These are phyloP conservation scores for Leishmania mexicana DNA, from an alignment of 208 protist species.

Conservation along the genomic window DNA sequence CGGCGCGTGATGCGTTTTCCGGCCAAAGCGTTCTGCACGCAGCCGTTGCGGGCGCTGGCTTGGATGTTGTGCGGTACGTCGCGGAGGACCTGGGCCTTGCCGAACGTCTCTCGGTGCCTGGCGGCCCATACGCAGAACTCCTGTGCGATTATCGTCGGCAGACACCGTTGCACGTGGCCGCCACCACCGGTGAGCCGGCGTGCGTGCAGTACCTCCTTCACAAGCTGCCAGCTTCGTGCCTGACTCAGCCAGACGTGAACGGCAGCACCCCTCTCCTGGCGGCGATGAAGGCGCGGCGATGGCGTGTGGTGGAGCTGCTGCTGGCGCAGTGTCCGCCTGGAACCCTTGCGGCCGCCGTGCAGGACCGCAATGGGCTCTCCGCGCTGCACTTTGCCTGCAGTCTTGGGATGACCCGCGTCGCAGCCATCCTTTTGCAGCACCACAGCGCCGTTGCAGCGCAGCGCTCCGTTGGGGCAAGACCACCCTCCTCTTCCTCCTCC, in stretches of 20 bases:
- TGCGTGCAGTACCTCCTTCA: slow-evolving; percentile 52
- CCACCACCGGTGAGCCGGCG: slow-evolving; percentile 40
- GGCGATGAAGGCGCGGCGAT: slow-evolving; percentile 46
- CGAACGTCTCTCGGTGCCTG: slow-evolving; percentile 11
- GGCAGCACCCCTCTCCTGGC: slow-evolving; percentile 72
- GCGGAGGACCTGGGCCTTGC: slow-evolving; percentile 46
- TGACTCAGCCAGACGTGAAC: slow-evolving; percentile 50
- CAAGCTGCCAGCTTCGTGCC: slow-evolving; percentile 31
- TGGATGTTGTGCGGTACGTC: slow-evolving; percentile 60
- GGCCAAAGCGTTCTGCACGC: slow-evolving; percentile 54
- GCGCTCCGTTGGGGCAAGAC: neutral
- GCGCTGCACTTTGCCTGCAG: slow-evolving; percentile 71
- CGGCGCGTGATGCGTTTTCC: slow-evolving; percentile 32
- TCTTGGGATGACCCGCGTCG: slow-evolving; percentile 43
- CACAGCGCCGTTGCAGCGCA: slow-evolving; percentile 53
- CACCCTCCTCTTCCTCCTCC: neutral
- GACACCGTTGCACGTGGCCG: slow-evolving; percentile 80
- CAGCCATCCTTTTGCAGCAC: slow-evolving; percentile 46
- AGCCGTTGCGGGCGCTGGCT: slow-evolving; percentile 42
- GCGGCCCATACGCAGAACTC: slow-evolving; percentile 6
- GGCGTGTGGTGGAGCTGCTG: slow-evolving; percentile 59
- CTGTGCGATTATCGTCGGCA: slow-evolving; percentile 56
- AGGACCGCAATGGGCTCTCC: slow-evolving; percentile 50
- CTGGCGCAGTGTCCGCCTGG: slow-evolving; percentile 44
- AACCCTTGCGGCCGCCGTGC: slow-evolving; percentile 37